A percentile compares a stretch with the other conserved stretches of the same genome.
Conservation (phyloP, 169 alveolate genomes). For the Haemoproteus tartakovskyi region DNA sequence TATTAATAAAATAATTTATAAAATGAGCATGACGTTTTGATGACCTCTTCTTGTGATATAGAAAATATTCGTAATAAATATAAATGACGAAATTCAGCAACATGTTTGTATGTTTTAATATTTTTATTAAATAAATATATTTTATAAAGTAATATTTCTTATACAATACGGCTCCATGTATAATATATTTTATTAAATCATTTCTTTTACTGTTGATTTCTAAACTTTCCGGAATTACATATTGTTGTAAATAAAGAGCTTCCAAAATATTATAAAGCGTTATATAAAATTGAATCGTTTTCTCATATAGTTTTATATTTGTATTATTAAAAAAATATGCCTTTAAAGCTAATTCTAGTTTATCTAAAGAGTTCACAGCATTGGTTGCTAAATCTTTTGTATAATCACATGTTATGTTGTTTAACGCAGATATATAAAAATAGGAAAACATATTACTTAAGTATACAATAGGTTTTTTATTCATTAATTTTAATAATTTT, state of each 20-base stretch:
- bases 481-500: no score
- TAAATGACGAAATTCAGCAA: conserved; percentile 41
- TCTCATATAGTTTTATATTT: conserved; percentile 37
- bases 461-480: no score
- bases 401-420: no score
- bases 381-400: no score
- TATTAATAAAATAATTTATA: conserved; percentile 36
- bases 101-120: conserved; percentile 20
- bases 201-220: conserved; percentile 10
- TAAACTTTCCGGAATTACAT: conserved; percentile 35
- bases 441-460: no score
- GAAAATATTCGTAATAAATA: conserved; percentile 58
- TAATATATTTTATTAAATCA: neutral
- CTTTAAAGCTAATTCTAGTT: conserved; percentile 48
- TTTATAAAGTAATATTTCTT: conserved; percentile 24
- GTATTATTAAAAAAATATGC: conserved; percentile 58
- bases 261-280: conserved; percentile 43
- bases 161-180: conserved; percentile 21
- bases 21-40: conserved; percentile 17
- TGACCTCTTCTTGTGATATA: conserved; percentile 14
- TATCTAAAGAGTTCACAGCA: no score
- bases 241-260: conserved; percentile 37
- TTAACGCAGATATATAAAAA: no score
- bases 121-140: conserved; percentile 23
- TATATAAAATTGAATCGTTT: conserved; percentile 45